Conservation (phyloP, 495 filamentous ascomycete species). For the Symbiotaphrina buchneri region DNA sequence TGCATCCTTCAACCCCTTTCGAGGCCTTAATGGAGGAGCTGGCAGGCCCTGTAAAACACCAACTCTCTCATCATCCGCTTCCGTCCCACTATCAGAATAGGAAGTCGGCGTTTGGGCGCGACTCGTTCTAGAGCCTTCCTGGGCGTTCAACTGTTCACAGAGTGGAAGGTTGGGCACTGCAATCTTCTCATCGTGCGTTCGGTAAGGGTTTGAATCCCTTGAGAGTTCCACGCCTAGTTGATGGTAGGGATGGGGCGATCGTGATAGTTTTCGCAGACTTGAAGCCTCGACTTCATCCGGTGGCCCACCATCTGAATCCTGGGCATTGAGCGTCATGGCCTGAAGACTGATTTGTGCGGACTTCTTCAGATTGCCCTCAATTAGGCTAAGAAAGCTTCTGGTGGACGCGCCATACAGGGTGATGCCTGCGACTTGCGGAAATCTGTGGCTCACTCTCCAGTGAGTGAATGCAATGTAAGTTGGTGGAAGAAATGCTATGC, state of each 20-base stretch:
- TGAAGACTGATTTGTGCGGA: not conserved
- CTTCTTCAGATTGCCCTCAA: not conserved
- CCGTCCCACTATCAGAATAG: slow-evolving; percentile 57
- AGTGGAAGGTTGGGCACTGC: slow-evolving; percentile 5
- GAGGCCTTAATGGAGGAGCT: slow-evolving; percentile 41
- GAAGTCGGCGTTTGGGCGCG: slow-evolving; percentile 9
- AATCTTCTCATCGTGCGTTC: not conserved
- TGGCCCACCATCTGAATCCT: not conserved
- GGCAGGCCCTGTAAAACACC: slow-evolving; percentile 57
- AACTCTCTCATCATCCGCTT: slow-evolving; percentile 69
- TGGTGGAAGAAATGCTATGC: no score
- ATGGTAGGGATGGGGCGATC: slow-evolving; percentile 61
- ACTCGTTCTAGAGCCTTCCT: slow-evolving; percentile 8
- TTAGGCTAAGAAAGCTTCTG: not conserved
- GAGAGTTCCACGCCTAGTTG: slow-evolving; percentile 26
- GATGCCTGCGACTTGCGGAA: not conserved
- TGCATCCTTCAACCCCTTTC: slow-evolving; percentile 44
- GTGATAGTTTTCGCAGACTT: slow-evolving; percentile 29
- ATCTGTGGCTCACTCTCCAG: not conserved
- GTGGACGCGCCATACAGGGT: not conserved
- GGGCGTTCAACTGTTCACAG: slow-evolving; percentile 4
- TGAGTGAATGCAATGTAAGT: not conserved
- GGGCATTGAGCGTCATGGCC: not conserved
- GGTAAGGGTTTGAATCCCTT: slow-evolving; percentile 7
- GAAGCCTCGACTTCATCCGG: slow-evolving; percentile 1